Evolutionary conservation across 306 rosid species (phyloP).

Genomic region (Cucurbita moschata): DNA sequence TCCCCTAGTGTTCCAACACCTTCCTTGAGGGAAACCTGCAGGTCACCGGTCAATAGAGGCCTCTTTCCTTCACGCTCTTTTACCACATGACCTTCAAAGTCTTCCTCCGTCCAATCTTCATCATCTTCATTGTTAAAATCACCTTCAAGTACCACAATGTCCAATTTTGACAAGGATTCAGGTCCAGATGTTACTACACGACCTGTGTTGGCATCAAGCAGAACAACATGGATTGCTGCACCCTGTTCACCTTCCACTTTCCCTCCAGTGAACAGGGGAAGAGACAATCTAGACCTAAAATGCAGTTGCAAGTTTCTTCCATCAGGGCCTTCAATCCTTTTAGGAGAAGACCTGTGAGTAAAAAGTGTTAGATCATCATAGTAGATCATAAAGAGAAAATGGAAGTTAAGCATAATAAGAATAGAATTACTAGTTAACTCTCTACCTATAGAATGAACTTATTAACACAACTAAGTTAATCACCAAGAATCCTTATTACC

Average conservation of each 20-base stretch:
- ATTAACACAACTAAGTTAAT: not conserved
- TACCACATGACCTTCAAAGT: conserved; percentile 86
- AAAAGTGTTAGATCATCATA: conserved; percentile 4
- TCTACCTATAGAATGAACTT: not conserved
- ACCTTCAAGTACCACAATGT: conserved; percentile 92
- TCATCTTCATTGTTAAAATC: conserved; percentile 93
- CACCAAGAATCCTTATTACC: not conserved
- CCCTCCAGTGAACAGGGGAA: conserved; percentile 98
- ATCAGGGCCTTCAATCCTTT: conserved; percentile 87
- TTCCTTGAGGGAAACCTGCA: conserved; percentile 85
- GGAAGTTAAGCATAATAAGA: not conserved
- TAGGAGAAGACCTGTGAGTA: conserved; percentile 84
- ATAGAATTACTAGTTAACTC: not conserved
- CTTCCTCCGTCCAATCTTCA: conserved; percentile 87
- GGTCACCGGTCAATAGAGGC: conserved; percentile 87
- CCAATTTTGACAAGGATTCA: conserved; percentile 67
- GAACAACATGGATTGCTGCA: conserved; percentile 80
- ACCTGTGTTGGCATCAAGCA: conserved; percentile 51
- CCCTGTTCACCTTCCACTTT: conserved; percentile 99
- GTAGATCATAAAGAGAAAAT: not conserved
- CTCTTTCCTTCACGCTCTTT: conserved; percentile 98
- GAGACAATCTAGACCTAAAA: conserved; percentile 72
- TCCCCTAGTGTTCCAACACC: conserved; percentile 96
- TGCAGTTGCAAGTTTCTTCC: conserved; percentile 74
- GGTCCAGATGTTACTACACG: conserved; percentile 54